These are phyloP conservation scores for Paecilomyces formosus DNA, from an alignment of 2,329 filamentous ascomycete species.

Conservation along the genomic window DNA sequence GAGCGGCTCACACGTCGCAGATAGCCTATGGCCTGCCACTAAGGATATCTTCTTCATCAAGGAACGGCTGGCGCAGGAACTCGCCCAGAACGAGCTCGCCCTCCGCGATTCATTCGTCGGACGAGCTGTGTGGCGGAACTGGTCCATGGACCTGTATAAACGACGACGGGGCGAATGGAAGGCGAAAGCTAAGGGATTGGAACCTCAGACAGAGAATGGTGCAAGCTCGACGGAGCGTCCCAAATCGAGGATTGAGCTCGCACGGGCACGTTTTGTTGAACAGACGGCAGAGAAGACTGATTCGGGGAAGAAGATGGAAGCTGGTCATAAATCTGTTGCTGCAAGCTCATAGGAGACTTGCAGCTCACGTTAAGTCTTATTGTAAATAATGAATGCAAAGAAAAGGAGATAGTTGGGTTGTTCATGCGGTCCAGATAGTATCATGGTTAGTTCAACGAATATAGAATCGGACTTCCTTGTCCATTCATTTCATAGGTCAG, in stretches of 20 bases:
- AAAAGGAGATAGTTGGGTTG: not conserved
- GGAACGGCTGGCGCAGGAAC: constrained; percentile 58
- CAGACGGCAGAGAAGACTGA: constrained; percentile 15
- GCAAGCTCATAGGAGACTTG: constrained; percentile 6
- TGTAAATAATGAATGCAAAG: not conserved
- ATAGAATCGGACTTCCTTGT: not conserved
- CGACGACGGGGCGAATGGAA: constrained; percentile 58
- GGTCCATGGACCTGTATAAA: constrained; percentile 66
- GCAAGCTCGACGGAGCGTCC: constrained; percentile 20
- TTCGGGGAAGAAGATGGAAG: constrained; percentile 2
- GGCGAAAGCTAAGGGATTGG: constrained; percentile 49
- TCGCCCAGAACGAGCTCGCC: constrained; percentile 51
- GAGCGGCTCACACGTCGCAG: constrained; percentile 60
- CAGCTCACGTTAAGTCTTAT: not conserved
- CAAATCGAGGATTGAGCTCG: constrained; percentile 50
- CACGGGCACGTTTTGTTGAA: constrained; percentile 49
- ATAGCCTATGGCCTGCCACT: constrained; percentile 58
- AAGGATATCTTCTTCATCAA: constrained; percentile 59
- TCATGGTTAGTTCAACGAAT: not conserved
- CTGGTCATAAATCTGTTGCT: constrained; percentile 13
- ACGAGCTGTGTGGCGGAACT: constrained; percentile 64
- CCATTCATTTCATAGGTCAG: not conserved
- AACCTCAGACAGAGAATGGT: constrained; percentile 15
- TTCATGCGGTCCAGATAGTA: not conserved
- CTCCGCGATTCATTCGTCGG: constrained; percentile 60